These are phyloP conservation scores for Dothistroma septosporum DNA, from an alignment of 2,329 filamentous ascomycete species.

Conservation along the genomic window DNA sequence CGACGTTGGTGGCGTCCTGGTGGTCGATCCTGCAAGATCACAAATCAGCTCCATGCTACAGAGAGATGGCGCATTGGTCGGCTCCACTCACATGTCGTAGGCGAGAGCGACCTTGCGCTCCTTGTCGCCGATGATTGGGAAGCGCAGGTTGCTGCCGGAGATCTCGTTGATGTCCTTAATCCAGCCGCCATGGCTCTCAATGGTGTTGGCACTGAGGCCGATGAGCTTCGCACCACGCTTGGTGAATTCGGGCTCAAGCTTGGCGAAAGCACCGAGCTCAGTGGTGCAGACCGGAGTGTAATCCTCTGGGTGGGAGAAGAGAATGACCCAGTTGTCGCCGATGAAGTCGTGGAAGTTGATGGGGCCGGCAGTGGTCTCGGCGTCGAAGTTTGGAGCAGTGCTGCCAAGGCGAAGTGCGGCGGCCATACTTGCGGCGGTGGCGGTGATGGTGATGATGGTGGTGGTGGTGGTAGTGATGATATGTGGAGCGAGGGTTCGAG, in stretches of 20 bases:
- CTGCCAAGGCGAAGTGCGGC: slow-evolving; percentile 59
- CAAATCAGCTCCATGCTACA: slow-evolving; percentile 9
- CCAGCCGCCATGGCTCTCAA: slow-evolving; percentile 49
- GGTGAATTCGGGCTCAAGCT: slow-evolving; percentile 61
- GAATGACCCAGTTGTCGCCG: slow-evolving; percentile 64
- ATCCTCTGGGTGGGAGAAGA: slow-evolving; percentile 66
- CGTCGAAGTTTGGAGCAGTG: slow-evolving; percentile 65
- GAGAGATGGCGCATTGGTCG: neutral
- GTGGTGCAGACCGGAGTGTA: slow-evolving; percentile 61
- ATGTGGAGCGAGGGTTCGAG: neutral
- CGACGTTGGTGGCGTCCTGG: slow-evolving; percentile 57
- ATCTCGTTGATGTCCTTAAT: slow-evolving; percentile 54
- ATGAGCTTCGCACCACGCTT: slow-evolving; percentile 61
- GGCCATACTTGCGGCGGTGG: neutral
- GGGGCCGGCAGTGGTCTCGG: slow-evolving; percentile 61
- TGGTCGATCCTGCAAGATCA: slow-evolving; percentile 44
- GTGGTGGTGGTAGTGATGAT: neutral
- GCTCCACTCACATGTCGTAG: slow-evolving; percentile 47
- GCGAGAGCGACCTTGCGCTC: slow-evolving; percentile 49
- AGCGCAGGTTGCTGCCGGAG: slow-evolving; percentile 44
- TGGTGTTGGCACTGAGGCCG: slow-evolving; percentile 51
- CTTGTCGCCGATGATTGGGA: slow-evolving; percentile 54
- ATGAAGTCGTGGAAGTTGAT: slow-evolving; percentile 72
- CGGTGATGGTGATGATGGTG: neutral
- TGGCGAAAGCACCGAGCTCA: slow-evolving; percentile 60